A percentile compares a stretch with the other conserved stretches of the same genome.
Conservation (phyloP, 2,329 filamentous ascomycete species). For the Nannizzia gypsea region DNA sequence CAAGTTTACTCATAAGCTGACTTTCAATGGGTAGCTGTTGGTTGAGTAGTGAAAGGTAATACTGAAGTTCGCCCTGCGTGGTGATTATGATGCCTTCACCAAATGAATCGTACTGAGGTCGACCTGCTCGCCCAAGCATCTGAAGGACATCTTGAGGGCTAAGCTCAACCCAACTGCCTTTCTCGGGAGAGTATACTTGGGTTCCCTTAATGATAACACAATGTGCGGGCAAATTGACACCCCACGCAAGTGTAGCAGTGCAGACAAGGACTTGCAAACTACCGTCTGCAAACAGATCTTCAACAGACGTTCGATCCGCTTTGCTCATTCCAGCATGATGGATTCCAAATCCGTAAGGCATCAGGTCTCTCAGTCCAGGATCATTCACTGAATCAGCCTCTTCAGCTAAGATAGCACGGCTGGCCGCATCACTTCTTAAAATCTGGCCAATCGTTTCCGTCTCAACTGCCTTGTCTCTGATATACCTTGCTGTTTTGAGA, state of each 20-base stretch:
- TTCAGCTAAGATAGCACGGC: constrained; percentile 73
- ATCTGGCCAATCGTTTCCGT: constrained; percentile 95
- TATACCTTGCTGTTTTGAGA: constrained; percentile 90
- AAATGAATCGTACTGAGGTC: constrained; percentile 94
- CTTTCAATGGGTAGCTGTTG: constrained; percentile 96
- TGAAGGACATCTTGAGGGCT: constrained; percentile 96
- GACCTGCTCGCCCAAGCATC: constrained; percentile 94
- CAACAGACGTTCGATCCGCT: constrained; percentile 86
- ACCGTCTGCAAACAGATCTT: constrained; percentile 85
- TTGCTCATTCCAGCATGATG: constrained; percentile 97
- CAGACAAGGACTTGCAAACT: constrained; percentile 91
- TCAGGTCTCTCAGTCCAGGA: constrained; percentile 76
- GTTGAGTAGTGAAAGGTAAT: constrained; percentile 92
- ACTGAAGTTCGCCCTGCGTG: constrained; percentile 86
- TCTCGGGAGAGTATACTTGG: constrained; percentile 94
- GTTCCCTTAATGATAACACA: constrained; percentile 99
- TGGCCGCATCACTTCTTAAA: constrained; percentile 81
- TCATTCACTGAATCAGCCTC: constrained; percentile 75
- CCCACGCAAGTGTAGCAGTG: constrained; percentile 96
- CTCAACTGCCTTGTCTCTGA: constrained; percentile 93
- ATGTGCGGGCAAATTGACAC: constrained; percentile 94
- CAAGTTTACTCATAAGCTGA: constrained; percentile 83
- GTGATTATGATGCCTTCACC: constrained; percentile 99
- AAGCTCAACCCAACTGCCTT: constrained; percentile 95
- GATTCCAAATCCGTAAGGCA: constrained; percentile 95